Base-by-base conservation (phyloP, 2,329 filamentous ascomycete species). In the Aspergillus transmontanensis region DNA sequence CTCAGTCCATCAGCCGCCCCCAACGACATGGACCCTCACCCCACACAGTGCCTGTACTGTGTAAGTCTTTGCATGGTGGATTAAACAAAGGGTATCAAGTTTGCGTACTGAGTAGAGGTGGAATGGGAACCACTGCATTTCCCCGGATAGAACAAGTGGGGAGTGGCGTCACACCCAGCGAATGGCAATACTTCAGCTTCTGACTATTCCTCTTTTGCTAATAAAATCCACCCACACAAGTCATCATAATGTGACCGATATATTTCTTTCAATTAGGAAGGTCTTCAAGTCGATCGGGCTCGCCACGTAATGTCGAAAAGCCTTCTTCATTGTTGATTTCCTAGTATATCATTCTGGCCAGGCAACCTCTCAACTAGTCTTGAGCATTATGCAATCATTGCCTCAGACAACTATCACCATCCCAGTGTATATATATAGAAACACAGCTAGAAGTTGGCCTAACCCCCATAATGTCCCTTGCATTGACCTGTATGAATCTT, bases 131-230 rank as follows among this genome's bases (percentile, higher is more conserved):
- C 45, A 11, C 26, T 28, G 26, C 26, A 16, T 53, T 57, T 50
- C n/a, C 16, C 50, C 60, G 43, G 12, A 6, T 30, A 23, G 16
- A 41, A n/a, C 16, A 28, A 55, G 60, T 58, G 58, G 55, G 14
- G 26, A 14, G 60, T 64, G 64, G 58, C 55, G 55, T 58, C 53
- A 63, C 26, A 14, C 12, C 11, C 50, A 39, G 23, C 62, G 55
- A 64, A 61, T 46, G 39, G 55, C 34, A 59, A 55, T 57, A 39
- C 58, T 58, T 55, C 54, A 57, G 50, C 51, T 59, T 45, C 32
- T 50, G 34, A 58, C 46, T 48, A 43, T 43, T 21, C 16, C 14
- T 39, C 45, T 39, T 61, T 43, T 23, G 36, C 19, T 28, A 23
- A 57, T 50, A 21, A 14, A 45, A 26, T 41, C 46, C 46, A 51